phyloP scores from a whole-genome alignment of 352 stramenopile species.

The Phytophthora sp. region DNA sequence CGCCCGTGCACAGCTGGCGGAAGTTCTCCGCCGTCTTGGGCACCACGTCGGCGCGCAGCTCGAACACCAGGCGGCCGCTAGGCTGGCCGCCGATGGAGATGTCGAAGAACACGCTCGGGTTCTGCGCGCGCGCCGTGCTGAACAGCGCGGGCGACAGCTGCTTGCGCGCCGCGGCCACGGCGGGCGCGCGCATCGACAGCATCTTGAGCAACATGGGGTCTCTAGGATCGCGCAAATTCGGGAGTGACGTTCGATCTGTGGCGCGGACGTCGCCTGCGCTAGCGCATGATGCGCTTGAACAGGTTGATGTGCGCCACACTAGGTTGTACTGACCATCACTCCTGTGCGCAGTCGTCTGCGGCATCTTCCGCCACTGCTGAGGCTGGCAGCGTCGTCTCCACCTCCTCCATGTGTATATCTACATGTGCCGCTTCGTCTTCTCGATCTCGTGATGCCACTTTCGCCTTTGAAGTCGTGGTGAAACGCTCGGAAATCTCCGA shows the following conservation, averaged over 20 bases:
- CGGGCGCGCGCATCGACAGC: slow-evolving; percentile 26
- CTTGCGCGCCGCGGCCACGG: slow-evolving; percentile 28
- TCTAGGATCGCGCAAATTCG: neutral
- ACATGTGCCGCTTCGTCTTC: too few species aligned
- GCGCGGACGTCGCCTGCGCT: too few species aligned
- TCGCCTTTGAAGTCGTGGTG: too few species aligned
- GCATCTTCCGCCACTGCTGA: too few species aligned
- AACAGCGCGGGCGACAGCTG: slow-evolving; percentile 46
- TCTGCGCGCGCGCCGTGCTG: slow-evolving; percentile 63
- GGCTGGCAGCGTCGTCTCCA: too few species aligned
- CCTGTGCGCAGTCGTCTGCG: too few species aligned
- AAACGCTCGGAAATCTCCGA: too few species aligned
- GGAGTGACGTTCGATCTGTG: slow-evolving; percentile 7
- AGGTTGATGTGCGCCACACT: too few species aligned
- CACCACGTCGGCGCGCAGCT: slow-evolving; percentile 95
- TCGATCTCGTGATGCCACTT: too few species aligned
- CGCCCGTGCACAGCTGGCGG: slow-evolving; percentile 95
- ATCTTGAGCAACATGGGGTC: slow-evolving; percentile 36
- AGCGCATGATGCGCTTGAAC: too few species aligned
- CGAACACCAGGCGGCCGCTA: slow-evolving; percentile 85
- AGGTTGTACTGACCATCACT: too few species aligned
- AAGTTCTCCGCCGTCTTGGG: slow-evolving; percentile 99
- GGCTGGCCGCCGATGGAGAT: slow-evolving; percentile 93
- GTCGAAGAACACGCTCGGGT: slow-evolving; percentile 97
- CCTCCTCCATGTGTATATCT: too few species aligned